Evolutionary conservation across 2,329 filamentous ascomycete species (phyloP).

Genomic region (Phaeosphaeriaceae sp.): DNA sequence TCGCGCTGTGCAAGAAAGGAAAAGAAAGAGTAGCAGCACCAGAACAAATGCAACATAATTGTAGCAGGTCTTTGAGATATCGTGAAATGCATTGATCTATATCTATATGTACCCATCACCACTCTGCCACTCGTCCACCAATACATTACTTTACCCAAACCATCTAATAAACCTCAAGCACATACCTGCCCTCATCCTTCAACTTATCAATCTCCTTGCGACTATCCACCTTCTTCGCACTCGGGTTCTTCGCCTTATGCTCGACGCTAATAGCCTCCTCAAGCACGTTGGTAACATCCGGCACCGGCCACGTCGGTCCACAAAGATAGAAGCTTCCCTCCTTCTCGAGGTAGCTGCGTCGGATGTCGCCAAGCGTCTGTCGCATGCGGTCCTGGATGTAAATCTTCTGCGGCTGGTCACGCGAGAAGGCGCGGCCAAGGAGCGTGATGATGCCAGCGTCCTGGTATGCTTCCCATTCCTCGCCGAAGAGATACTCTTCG

Average conservation of each 20-base stretch:
- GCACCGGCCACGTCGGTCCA: slow-evolving; percentile 97
- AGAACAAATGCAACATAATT: too few species aligned
- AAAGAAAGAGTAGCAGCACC: too few species aligned
- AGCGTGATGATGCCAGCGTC: slow-evolving; percentile 95
- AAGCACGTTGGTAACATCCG: slow-evolving; percentile 91
- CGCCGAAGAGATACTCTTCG: slow-evolving; percentile 97
- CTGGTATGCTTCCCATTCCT: slow-evolving; percentile 98
- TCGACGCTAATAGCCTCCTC: slow-evolving; percentile 88
- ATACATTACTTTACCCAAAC: too few species aligned
- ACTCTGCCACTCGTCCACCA: not conserved
- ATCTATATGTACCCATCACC: not conserved
- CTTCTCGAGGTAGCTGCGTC: slow-evolving; percentile 83
- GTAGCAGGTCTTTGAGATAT: too few species aligned
- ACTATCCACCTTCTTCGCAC: slow-evolving; percentile 78
- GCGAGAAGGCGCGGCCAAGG: slow-evolving; percentile 90
- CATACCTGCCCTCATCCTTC: slow-evolving; percentile 94
- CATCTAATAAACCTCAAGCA: slow-evolving; percentile 92
- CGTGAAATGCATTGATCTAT: not conserved
- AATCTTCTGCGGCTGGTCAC: slow-evolving; percentile 97
- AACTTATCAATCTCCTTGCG: slow-evolving; percentile 94
- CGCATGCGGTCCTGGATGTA: slow-evolving; percentile 99
- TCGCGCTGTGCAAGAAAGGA: too few species aligned
- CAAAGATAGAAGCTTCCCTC: slow-evolving; percentile 97
- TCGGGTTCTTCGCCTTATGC: slow-evolving; percentile 63
- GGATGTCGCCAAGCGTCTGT: slow-evolving; percentile 81